Base-by-base conservation (phyloP, 2,329 filamentous ascomycete genomes). In the Atkinsonella texensis region DNA sequence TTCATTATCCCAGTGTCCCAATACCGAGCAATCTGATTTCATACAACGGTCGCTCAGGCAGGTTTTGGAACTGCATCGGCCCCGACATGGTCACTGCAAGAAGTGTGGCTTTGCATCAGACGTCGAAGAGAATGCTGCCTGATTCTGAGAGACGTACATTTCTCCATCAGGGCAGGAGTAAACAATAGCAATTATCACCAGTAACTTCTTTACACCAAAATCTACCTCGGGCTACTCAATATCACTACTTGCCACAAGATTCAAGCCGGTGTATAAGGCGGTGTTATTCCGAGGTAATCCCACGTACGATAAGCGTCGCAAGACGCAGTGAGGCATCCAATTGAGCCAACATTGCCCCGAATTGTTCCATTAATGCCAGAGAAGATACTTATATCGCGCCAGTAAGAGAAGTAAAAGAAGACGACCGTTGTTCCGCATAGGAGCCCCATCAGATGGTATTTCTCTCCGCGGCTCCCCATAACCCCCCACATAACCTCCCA, bases 351-450 rank as follows among this genome's bases (percentile, higher is more conserved):
- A 44, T 40, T n/a, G 41, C 39, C 45, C 32, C 42, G 47, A 23
- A n/a, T 38, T 35, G 33, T 45, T 47, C 13, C 35, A 49, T 17
- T 15, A 20, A 48, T 40, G 18, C 38, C 12, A 48, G 41, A 50
- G 8, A 45, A 4, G 35, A 33, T 28, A 41, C 13, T 50, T 46
- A 51, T 45, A 51, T 53, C 53, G 45, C 52, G 48, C 51, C 47
- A 49, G 49, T 44, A 46, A 47, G 11, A 28, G 28, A 28, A 28
- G 28, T 4, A 28, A 28, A 28, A 28, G 4, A 28, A 28, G 7
- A 28, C 28, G 28, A 28, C 38, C 38, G 46, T 31, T 3, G 28
- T 52, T 44, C 20, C 49, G 32, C 28, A 28, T 28, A 8, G 7
- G 28, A 28, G 28, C 7, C 28, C 28, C 28, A 28, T 28, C 28